Base-by-base conservation (phyloP, 2,329 filamentous ascomycete genomes). In the Colletotrichum costaricense region DNA sequence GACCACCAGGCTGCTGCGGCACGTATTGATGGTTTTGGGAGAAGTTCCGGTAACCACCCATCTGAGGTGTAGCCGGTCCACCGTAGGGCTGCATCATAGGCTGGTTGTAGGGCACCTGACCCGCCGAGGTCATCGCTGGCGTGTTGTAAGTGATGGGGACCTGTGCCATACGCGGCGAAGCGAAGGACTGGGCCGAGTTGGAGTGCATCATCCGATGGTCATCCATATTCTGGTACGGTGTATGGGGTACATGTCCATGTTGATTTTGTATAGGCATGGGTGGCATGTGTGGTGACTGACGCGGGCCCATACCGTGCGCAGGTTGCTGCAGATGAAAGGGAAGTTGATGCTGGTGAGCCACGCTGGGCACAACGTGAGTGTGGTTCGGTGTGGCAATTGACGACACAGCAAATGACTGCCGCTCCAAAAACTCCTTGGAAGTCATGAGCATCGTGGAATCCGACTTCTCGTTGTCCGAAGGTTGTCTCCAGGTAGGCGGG, bases 151-250 rank as follows among this genome's bases (percentile, higher is more conserved):
- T 89, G 81, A 94, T 90, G 35, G 92, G 90, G 19, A 91, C 88
- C 75, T 92, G 93, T 64, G 91, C 89, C 77, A 95, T 89, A 63
- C 95, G 91, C 62, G 96, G 95, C 19, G 95, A 98, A 9, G 94
- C 93, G 81, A 95, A 97, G 3, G 95, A 94, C 78, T 95, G 95
- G 4, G 92, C 92, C 28, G 94, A 95, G 76, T 93, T 95, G 7
- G 92, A 93, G 71, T 94, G 94, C 84, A 97, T 93, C 94, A 98
- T 97, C 64, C 95, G 91, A 79, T 95, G 94, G 72, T 95, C 93
- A 76, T 97, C 95, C 76, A 92, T 91, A 72, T 91, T 92, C 78
- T 92, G 94, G 76, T 92, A 93, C 3, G 90, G 89, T 19, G 88
- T 88, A 65, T 90, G 90, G 55, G 91, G 89, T 6, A 88, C 89